These are phyloP conservation scores for button mushroom (Agaricus bisporus) DNA, from an alignment of 768 basidiomycete genomes.

Conservation along the genomic window DNA sequence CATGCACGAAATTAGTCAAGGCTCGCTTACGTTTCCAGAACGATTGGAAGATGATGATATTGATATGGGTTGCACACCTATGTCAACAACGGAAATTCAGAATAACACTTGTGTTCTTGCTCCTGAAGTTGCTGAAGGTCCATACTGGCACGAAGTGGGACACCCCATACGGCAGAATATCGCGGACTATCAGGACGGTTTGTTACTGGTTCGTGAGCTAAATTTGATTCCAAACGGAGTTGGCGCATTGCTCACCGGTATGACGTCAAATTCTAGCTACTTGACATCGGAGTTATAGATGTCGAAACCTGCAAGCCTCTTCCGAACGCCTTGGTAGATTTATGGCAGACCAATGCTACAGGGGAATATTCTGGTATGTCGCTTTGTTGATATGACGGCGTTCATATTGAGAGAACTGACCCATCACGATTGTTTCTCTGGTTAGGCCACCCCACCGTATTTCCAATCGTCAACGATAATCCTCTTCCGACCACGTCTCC, in stretches of 20 bases:
- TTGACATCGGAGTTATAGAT: conserved; percentile 54
- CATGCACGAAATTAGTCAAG: conserved; percentile 25
- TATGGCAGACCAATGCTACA: conserved; percentile 55
- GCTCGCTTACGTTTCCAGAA: conserved; percentile 11
- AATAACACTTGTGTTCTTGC: conserved; percentile 52
- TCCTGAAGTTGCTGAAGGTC: conserved; percentile 48
- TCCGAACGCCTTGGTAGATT: conserved; percentile 49
- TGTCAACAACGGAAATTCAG: conserved; percentile 40
- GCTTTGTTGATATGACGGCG: background rate
- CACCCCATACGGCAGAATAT: conserved; percentile 51
- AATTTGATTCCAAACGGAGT: background rate
- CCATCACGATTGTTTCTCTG: background rate
- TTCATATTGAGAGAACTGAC: background rate
- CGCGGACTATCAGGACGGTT: conserved; percentile 43
- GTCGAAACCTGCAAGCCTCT: conserved; percentile 52
- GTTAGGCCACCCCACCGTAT: conserved; percentile 39
- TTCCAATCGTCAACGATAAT: conserved; percentile 35
- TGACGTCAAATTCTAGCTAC: conserved; percentile 23
- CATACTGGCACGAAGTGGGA: conserved; percentile 44
- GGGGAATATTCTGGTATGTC: conserved; percentile 43
- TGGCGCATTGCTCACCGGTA: background rate
- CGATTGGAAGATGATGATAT: conserved; percentile 21
- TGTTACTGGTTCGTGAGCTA: conserved; percentile 31
- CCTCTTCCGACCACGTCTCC: conserved; percentile 35
- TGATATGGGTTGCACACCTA: conserved; percentile 38